Evolutionary conservation across 2,329 filamentous ascomycete genomes (phyloP), one percentile per base, ranked within the genome.

Genomic region (Neofusicoccum laricinum): DNA sequence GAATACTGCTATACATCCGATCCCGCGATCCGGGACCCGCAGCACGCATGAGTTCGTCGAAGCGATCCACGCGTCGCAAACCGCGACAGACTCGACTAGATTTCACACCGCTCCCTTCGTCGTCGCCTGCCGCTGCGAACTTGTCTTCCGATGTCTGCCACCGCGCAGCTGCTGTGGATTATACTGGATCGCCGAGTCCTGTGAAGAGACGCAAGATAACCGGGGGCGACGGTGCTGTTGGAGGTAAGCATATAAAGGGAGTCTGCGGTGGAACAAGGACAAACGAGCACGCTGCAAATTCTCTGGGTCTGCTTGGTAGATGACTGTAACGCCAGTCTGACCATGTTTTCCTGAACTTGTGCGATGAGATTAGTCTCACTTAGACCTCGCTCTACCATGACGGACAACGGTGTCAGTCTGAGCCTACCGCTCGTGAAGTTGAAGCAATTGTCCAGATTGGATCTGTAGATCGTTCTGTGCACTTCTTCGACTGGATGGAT

Each of bases 41-140:
- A 4, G 14, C 30, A 17, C 12, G 34, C 10, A 58, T 61, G 58
- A 57, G 17, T 40, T 34, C 49, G 14, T 25, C 61, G 8, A 58
- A 25, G 12, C 41, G 51, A 25, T 32, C 50, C 11, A 21, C 41
- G 32, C 62, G 43, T 40, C 61, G 41, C 21, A 11, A n/a, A 21
- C 38, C 61, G 66, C 74, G 75, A 43, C 80, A 82, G 66, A 75
- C 76, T 7, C 77, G 77, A 30, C 71, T 82, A 19, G 74, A 71
- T 55, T 82, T 82, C 70, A 79, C 77, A 0, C 76, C 79, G 4
- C 65, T 79, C 4, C 71, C 77, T 7, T 76, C 78, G 12, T 77
- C 77, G 0, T 79, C 78, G 4, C 76, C 77, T 15, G 74, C 73
- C 17, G 69, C 74, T 4, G 65, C 75, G 30, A 63, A 68, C 19